These are phyloP conservation scores for Curvularia verruculosa DNA, from an alignment of 2,329 filamentous ascomycete genomes.

Conservation along the genomic window DNA sequence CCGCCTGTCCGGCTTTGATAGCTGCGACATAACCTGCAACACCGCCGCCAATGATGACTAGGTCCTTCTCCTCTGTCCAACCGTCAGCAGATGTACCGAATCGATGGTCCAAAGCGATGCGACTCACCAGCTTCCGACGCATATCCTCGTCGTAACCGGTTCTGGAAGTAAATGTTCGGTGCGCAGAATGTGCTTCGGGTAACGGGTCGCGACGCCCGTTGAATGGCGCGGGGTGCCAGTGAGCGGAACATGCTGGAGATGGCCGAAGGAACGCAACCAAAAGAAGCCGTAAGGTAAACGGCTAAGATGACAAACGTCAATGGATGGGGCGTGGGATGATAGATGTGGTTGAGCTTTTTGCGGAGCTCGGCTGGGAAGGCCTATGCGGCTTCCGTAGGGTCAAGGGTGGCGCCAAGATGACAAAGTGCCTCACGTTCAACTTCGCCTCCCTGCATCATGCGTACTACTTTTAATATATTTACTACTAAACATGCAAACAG, in stretches of 20 bases:
- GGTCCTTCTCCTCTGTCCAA: slow-evolving; percentile 82
- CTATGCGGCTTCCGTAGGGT: slow-evolving; percentile 27
- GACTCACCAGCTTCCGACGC: slow-evolving; percentile 60
- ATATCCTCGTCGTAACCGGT: slow-evolving; percentile 61
- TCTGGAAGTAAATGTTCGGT: slow-evolving; percentile 55
- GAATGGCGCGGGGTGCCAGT: slow-evolving; percentile 57
- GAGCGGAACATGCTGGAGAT: slow-evolving; percentile 58
- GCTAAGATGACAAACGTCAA: slow-evolving; percentile 43
- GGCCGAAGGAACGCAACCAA: slow-evolving; percentile 32
- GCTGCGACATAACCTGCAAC: slow-evolving; percentile 98
- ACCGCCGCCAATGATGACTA: slow-evolving; percentile 97
- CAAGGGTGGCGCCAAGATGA: slow-evolving; percentile 30
- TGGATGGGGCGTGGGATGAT: slow-evolving; percentile 45
- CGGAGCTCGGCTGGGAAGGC: slow-evolving; percentile 35
- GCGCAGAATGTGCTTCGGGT: slow-evolving; percentile 49
- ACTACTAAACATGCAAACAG: slow-evolving; percentile 11
- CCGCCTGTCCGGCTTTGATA: slow-evolving; percentile 98
- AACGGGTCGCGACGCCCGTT: slow-evolving; percentile 50
- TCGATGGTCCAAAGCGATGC: slow-evolving; percentile 25
- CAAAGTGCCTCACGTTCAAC: slow-evolving; percentile 17
- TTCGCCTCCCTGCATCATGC: slow-evolving; percentile 4
- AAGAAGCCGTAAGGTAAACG: slow-evolving; percentile 40
- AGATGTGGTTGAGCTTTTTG: slow-evolving; percentile 46
- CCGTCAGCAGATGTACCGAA: slow-evolving; percentile 43
- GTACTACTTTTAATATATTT: not conserved